Evolutionary conservation across 768 basidiomycete species (phyloP), one percentile per base, ranked within the genome.

Genomic region (Boletus coccyginus): DNA sequence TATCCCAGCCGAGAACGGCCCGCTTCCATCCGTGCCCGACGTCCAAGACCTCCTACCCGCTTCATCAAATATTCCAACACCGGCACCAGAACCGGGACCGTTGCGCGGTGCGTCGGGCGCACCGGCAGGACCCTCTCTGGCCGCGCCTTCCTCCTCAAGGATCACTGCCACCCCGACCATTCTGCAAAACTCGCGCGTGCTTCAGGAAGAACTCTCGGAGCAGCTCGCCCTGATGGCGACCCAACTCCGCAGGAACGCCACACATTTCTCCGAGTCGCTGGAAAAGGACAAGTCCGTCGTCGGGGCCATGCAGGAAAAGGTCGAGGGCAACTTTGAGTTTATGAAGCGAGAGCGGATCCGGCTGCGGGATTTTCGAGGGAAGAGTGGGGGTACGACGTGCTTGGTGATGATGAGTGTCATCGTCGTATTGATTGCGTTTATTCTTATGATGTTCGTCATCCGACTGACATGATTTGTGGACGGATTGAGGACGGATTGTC

Each of bases 141-240:
- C 68, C 24, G 59, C 65, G 38, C 71, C 68, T 9, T 65, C 71
- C 53, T 62, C 78, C 13, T 71, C 75, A 13, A 67, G 71, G 5
- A 55, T 73, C 35, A 73, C 72, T 17, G 63, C 73, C 21, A 61
- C 68, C 21, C 75, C 76, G 5, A 72, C 76, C 5, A 74, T 77
- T 63, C 71, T 81, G 24, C 79, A 83, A 62, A 80, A 82, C 56
- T 82, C 87, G n/a, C 79, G 70, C 36, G 77, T 79, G 1, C 73
- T 88, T 3, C 93, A 95, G 27, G 82, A 91, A 49, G 83, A 90
- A 24, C 82, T 95, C 46, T 80, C 89, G 0, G 76, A 77, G 10
- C 87, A 92, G 64, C 82, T 95, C 27, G 86, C 85, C 1, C 71
- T 83, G 53, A 98, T 98, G 95, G 92, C 93, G 1, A 77, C 84